A percentile compares a stretch with the other conserved stretches of the same genome.
Conservation (phyloP, 1,284 basidiomycete species). For the Puccinia hordei region DNA sequence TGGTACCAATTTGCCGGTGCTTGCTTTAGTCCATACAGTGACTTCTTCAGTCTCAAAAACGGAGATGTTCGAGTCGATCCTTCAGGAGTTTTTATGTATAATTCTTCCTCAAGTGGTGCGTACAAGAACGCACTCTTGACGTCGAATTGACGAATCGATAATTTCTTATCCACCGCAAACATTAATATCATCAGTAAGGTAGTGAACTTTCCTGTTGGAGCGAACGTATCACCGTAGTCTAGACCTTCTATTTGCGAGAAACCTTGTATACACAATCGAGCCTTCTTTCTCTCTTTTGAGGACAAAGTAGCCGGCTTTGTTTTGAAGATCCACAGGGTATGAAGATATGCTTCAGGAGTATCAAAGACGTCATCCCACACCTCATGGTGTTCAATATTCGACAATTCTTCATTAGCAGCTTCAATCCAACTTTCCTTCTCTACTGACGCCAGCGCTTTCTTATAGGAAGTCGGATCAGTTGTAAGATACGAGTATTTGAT, state of each 20-base stretch:
- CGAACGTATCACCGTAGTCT: conserved; percentile 62
- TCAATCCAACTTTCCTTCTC: background rate
- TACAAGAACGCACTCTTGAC: too few species aligned
- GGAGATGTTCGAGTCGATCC: conserved; percentile 49
- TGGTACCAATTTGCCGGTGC: background rate
- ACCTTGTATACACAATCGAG: conserved; percentile 61
- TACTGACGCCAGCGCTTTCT: background rate
- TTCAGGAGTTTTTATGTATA: conserved; percentile 60
- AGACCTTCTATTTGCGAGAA: conserved; percentile 62
- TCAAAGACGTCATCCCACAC: background rate
- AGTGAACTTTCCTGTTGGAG: conserved; percentile 55
- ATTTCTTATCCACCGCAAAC: too few species aligned
- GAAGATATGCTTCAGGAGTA: conserved; percentile 52
- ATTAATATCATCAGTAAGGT: too few species aligned
- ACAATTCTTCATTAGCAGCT: background rate
- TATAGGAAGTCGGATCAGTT: background rate
- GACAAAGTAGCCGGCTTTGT: conserved; percentile 60
- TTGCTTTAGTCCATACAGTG: conserved; percentile 16
- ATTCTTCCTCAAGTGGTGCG: conserved; percentile 24
- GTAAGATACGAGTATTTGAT: background rate
- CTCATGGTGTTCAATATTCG: conserved; percentile 4
- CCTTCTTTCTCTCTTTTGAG: conserved; percentile 59
- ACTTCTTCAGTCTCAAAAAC: background rate
- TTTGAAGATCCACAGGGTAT: conserved; percentile 60
- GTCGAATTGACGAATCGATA: too few species aligned